Evolutionary conservation across 768 basidiomycete species (phyloP), one percentile per base, ranked within the genome.

Genomic region (Naganishia onofrii): DNA sequence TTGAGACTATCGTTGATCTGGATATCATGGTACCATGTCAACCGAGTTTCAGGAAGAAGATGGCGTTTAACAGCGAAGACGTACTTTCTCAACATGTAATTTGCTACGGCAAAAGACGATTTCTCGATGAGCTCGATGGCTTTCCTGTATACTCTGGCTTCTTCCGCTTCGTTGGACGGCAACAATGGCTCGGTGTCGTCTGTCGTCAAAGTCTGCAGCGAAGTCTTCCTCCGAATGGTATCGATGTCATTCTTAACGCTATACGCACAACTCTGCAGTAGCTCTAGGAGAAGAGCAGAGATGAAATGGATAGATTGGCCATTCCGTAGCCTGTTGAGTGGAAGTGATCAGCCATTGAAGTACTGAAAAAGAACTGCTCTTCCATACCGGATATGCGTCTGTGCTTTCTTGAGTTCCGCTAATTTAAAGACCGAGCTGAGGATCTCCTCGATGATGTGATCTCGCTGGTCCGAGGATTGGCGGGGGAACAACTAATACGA

Each of bases 401-500:
- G 91, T 74, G 89, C 90, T 81, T 92, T 91, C 78, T 92, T 96
- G 23, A 88, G 87, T 75, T 93, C 91, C 2, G 92, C 90, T 28
- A 94, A 84, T 80, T 92, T 94, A 74, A 90, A 93, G 66, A 98
- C 82, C 0, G 92, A 94, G 10, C 88, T 86, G 31, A 99, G 77
- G 38, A 98, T 94, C 80, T 98, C 96, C 78, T 98, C 94, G n/a
- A 98, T 89, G 72, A 98, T 95, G 93, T 93, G 96, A 0, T 89
- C 88, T 10, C 96, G 84, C 79, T 99, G 96, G 52, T 89, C 89
- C 73, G 91, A 88, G 23, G 73, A 71, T 76, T 97, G 88, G 72
- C 89, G 90, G 15, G 91, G 91, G 75, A 96, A 98, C 36, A 94
- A 89, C 94, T 96, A 75, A 15, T 2, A 6, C n/a, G n/a, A 6